These are phyloP conservation scores for Eucalyptus polybractea DNA, from an alignment of 345 rosid species.

Conservation along the genomic window DNA sequence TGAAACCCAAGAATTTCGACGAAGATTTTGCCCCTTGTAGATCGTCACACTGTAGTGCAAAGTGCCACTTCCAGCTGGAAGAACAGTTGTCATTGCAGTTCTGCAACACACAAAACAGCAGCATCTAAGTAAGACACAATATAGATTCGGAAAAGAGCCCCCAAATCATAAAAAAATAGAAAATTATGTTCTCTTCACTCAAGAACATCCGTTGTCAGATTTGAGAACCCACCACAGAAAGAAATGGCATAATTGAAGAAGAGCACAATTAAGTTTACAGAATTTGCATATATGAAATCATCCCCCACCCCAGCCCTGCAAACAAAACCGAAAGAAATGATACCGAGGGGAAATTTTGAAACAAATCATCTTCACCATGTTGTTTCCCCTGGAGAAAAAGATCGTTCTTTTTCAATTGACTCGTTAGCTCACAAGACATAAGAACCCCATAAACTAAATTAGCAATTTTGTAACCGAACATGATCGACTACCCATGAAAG, in stretches of 20 bases:
- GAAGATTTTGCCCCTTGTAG: slow-evolving; percentile 14
- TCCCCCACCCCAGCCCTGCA: neutral
- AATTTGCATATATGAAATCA: neutral
- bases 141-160: neutral
- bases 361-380: neutral
- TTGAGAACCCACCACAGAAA: neutral
- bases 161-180: neutral
- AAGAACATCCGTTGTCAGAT: neutral
- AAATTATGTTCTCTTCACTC: neutral
- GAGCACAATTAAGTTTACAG: neutral
- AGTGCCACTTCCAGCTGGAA: slow-evolving; percentile 33
- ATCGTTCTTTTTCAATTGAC: neutral
- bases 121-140: neutral
- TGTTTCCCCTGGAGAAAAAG: neutral
- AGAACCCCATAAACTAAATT: neutral
- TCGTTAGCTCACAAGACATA: neutral
- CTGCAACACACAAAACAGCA: slow-evolving; percentile 4
- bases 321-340: neutral
- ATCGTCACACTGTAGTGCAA: slow-evolving; percentile 14
- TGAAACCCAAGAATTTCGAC: slow-evolving; percentile 24
- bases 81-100: slow-evolving; percentile 34
- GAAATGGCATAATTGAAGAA: neutral
- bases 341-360: neutral
- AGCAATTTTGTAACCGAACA: neutral
- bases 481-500: neutral